Base-by-base conservation (phyloP, 2,329 filamentous ascomycete species). In the Pseudocercospora musae region DNA sequence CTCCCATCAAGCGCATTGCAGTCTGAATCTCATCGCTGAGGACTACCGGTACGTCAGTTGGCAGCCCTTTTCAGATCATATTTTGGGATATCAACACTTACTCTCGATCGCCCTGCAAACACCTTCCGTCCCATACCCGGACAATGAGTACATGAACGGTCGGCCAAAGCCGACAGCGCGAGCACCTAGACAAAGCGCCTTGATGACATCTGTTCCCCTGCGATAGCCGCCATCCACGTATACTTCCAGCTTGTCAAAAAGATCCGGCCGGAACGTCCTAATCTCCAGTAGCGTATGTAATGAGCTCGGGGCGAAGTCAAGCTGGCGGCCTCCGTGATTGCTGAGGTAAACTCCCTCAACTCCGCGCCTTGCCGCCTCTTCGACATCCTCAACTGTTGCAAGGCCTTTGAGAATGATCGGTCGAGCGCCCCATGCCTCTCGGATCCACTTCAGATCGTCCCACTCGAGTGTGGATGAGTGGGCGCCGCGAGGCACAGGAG, bases 251-350 rank as follows among this genome's bases (percentile, higher is more conserved):
- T 88, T 81, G 69, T 93, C 85, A 27, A 62, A 57, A 29, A 46
- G 77, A 53, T 84, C 77, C 0, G 86, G 85, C 23, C 81, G 84
- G 13, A 25, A 63, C 57, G 92, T 86, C 0, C 93, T 92, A 88
- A 96, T 13, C 92, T 81, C 98, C 93, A 23, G 94, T 89, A 99
- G 84, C 0, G 96, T 85, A 77, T 98, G 94, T 65, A 98, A 85
- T 15, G 87, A 92, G 0, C 92, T 95, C 6, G 90, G 89, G 0
- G 94, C 89, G 68, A 93, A 96, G 72, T 99, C 95, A 59, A 98
- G 87, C 76, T 97, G 94, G 1, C 95, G 86, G 13, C 95, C 95
- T 64, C 95, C 95, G 78, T 99, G 95, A 80, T 99, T 99, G 57
- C 91, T 96, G 9, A 98, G 84, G 9, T 98, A 93, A 18, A 98